phyloP scores from a whole-genome alignment of 768 basidiomycete species.

The Boletus coccyginus region DNA sequence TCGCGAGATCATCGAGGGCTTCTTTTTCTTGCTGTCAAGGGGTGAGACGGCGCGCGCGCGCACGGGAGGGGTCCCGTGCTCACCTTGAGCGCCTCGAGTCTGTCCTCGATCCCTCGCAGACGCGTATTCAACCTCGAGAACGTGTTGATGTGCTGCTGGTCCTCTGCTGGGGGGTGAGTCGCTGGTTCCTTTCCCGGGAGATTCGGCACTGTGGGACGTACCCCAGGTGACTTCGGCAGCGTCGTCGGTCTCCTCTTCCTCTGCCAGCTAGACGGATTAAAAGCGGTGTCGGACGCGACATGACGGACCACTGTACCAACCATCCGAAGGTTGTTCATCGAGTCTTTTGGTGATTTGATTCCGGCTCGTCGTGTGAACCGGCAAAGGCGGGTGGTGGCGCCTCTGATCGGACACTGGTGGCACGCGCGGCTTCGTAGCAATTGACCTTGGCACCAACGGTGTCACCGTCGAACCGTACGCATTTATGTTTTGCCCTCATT shows the following conservation, averaged over 20 bases:
- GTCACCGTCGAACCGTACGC: too few species aligned
- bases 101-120: conserved; percentile 66
- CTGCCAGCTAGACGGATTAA: conserved; percentile 50
- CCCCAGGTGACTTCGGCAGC: conserved; percentile 84
- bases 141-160: conserved; percentile 86
- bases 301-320: conserved; percentile 31
- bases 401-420: too few species aligned
- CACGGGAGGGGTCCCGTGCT: conserved; percentile 1
- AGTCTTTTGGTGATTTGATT: too few species aligned
- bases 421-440: too few species aligned
- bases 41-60: neutral
- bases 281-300: neutral
- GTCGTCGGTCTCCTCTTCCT: conserved; percentile 75
- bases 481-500: too few species aligned
- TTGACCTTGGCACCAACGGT: too few species aligned
- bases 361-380: too few species aligned
- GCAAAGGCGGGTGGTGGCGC: too few species aligned
- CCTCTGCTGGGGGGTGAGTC: conserved; percentile 41
- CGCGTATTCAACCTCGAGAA: conserved; percentile 92
- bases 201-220: conserved; percentile 23
- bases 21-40: conserved; percentile 84
- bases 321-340: conserved; percentile 52
- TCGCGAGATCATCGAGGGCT: conserved; percentile 83
- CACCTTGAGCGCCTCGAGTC: conserved; percentile 73
- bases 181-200: too few species aligned